Base-by-base conservation (phyloP, 192 early-diverging fungal species). In the Umbelopsis vinacea region DNA sequence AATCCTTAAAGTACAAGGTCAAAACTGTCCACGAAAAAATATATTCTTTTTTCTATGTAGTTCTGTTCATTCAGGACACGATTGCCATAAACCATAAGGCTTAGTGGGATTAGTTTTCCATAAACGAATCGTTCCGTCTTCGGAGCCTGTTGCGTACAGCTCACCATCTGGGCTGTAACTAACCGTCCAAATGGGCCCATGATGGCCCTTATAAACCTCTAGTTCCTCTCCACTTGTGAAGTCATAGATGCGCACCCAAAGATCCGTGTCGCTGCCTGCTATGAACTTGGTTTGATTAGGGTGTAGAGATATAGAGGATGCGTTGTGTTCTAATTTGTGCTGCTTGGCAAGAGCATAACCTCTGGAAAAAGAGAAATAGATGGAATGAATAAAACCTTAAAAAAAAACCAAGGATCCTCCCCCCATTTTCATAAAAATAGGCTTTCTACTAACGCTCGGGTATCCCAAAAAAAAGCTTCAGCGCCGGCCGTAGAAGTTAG, bases 91-190 rank as follows among this genome's bases (percentile, higher is more conserved):
- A 10, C 94, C 95, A 74, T 95, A 95, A 19, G 87, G 78, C 22
- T 87, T 91, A 26, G 91, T 92, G 12, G 95, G 94, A 33, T 81
- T 85, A 6, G 93, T 90, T 79, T 96, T 94, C 95, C 95, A 96
- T 63, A 96, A 81, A 57, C 95, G 82, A 52, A 97, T 93, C 5
- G 95, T 97, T 0, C 95, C 95, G 71, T 97, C 95, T 79, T 97
- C 95, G 6, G 92, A 93, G 22, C 94, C 95, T 3, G 94, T 95
- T 8, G 95, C 93, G 76, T 97, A 97, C 21, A 97, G 74, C 57
- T 94, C 90, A 38, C 95, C 95, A 76, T 97, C 95, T 23, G 95
- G 95, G 29, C 94, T 97, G 75, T 95, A 95, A 69, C 91, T 93
- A 26, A 92, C 92, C 72, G 92, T 92, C 66, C 95, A 94, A 43